A percentile compares a stretch with the other conserved stretches of the same genome.
phyloP scores from a whole-genome alignment of 306 rosid genomes.

The Pyrus pyrifolia region DNA sequence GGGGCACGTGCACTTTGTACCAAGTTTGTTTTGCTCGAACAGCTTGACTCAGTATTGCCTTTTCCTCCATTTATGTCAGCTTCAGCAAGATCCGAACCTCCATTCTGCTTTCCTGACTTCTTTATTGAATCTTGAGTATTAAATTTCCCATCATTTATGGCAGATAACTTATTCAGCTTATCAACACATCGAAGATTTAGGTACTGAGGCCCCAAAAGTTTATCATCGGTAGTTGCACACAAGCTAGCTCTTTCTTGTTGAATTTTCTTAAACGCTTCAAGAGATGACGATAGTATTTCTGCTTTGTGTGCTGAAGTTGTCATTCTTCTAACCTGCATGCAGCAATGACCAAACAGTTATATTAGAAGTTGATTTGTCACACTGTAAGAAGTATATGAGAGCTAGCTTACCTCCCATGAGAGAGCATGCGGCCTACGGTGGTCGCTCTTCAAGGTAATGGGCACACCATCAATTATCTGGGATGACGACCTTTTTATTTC shows the following conservation, averaged over 20 bases:
- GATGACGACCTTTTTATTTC: constrained; percentile 66
- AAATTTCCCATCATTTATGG: constrained; percentile 25
- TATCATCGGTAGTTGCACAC: constrained; percentile 35
- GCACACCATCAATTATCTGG: constrained; percentile 58
- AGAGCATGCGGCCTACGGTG: constrained; percentile 98
- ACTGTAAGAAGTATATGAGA: constrained; percentile 11
- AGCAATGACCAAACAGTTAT: constrained; percentile 22
- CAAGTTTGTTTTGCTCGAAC: constrained; percentile 30
- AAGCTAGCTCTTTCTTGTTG: constrained; percentile 74
- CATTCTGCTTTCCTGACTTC: constrained; percentile 37
- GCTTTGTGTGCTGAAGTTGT: constrained; percentile 94
- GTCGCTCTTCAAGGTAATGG: constrained; percentile 77
- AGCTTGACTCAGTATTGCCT: constrained; percentile 29
- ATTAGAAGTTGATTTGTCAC: constrained; percentile 10
- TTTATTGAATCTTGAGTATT: constrained; percentile 29
- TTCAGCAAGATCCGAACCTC: constrained; percentile 34
- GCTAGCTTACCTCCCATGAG: constrained; percentile 88
- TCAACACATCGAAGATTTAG: constrained; percentile 34
- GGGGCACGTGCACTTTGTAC: constrained; percentile 39
- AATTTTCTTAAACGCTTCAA: constrained; percentile 92
- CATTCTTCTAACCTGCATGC: constrained; percentile 90
- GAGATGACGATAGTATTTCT: constrained; percentile 94
- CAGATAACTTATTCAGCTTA: constrained; percentile 24
- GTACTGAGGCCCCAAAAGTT: constrained; percentile 31
- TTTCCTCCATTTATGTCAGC: constrained; percentile 30